Evolutionary conservation across 257 asterid species (phyloP), one percentile per base, ranked within the genome.

Genomic region (Capsicum rhomboideum): DNA sequence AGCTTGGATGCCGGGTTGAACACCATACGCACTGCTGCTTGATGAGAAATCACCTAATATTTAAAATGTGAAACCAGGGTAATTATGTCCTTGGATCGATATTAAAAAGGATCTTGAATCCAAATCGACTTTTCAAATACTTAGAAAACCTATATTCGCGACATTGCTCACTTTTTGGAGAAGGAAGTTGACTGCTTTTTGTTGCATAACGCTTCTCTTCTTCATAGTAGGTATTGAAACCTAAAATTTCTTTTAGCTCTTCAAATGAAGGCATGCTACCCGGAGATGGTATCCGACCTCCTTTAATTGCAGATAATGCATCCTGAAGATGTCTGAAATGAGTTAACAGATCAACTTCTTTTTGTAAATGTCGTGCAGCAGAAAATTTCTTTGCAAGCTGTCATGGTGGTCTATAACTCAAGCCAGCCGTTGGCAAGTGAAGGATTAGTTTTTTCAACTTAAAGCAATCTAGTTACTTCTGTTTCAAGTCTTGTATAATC

Each of bases 181-280:
- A 23, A 79, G 82, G 82, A 77, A 87, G 85, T 84, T 84, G 94
- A 83, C 81, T 85, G 82, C 86, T 85, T 83, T 59, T 88, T 54
- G 92, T 88, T 80, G 88, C 89, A 83, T 93, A 95, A 46, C 26
- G 84, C 87, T 79, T 85, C 93, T 95, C 98, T 90, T 93, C 97
- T 88, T 93, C 95, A 77, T 93, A 95, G 86, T 95, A 95, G 71
- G 78, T 66, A 88, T 93, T 91, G 86, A 94, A 93, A 84, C 98
- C 99, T 89, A 96, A 85, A 69, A 92, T 90, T 74, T 94, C 98
- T 83, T 96, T 94, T n/a, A 94, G 79, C 91, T 96, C 98, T 87
- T 92, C 98, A 82, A 95, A 94, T 61, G 99, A 85, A 14, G 97
- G 99, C 97, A 94, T 92, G 91, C 93, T 94, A 89, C 98, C 97